A percentile compares a stretch with the other conserved stretches of the same genome.
Evolutionary conservation across 2,329 filamentous ascomycete species (phyloP).

Genomic region (Diaporthe nobilis): DNA sequence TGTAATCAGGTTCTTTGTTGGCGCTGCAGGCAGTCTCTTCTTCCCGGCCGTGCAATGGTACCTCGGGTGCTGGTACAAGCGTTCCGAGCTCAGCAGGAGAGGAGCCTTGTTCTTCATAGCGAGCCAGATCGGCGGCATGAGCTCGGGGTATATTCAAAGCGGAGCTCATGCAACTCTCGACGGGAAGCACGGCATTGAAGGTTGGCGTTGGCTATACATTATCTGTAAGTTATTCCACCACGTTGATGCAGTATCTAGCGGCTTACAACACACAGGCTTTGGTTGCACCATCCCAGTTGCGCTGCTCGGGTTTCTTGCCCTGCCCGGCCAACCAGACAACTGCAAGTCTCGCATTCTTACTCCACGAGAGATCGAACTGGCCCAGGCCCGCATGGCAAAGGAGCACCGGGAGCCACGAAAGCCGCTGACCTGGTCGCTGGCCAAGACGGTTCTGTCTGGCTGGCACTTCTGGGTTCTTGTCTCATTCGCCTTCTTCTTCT

Average conservation of each 20-base stretch:
- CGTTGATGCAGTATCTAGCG: accelerated
- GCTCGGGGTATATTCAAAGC: constrained; percentile 67
- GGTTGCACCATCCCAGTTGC: constrained; percentile 47
- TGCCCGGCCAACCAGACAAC: constrained; percentile 49
- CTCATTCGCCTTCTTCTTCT: constrained; percentile 67
- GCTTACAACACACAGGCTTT: background rate
- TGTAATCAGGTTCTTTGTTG: constrained; percentile 52
- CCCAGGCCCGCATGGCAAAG: constrained; percentile 44
- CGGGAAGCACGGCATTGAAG: constrained; percentile 61
- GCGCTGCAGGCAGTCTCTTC: constrained; percentile 50
- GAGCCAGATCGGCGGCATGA: constrained; percentile 66
- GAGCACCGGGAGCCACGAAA: constrained; percentile 1
- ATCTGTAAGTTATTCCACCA: constrained; percentile 52
- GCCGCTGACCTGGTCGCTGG: background rate
- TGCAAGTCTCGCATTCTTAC: constrained; percentile 48
- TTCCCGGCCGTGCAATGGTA: constrained; percentile 51
- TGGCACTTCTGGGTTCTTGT: constrained; percentile 23
- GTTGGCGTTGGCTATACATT: constrained; percentile 69
- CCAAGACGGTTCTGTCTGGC: background rate
- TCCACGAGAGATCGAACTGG: constrained; percentile 45
- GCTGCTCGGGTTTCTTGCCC: constrained; percentile 46
- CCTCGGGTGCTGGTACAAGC: constrained; percentile 57
- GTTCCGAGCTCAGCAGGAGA: constrained; percentile 60
- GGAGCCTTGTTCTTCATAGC: constrained; percentile 51
- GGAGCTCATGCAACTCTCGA: constrained; percentile 68